Conservation (phyloP, 441 rosid genomes). For the Pelargonium cotyledonis region DNA sequence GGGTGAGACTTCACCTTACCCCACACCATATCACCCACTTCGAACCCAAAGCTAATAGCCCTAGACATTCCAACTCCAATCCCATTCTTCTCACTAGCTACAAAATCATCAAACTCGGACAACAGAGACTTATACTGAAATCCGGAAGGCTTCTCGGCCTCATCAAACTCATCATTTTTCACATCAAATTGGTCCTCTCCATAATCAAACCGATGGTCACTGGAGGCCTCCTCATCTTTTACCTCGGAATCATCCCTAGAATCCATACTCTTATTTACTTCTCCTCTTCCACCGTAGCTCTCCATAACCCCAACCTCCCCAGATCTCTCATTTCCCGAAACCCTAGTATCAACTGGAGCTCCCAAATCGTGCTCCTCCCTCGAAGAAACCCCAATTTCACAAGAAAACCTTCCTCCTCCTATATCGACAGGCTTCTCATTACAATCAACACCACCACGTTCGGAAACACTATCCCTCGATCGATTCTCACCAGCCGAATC, state of each 20-base stretch:
- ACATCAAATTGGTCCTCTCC: neutral
- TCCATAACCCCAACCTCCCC: constrained; percentile 25
- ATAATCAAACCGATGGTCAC: constrained; percentile 5
- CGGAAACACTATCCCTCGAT: constrained; percentile 26
- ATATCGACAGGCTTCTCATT: too few species aligned
- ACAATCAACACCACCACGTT: constrained; percentile 16
- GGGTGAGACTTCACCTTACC: constrained; percentile 98
- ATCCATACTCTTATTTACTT: constrained; percentile 18
- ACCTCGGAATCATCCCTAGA: constrained; percentile 26
- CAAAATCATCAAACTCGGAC: constrained; percentile 82
- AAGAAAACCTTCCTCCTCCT: constrained; percentile 16
- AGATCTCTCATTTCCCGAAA: constrained; percentile 28
- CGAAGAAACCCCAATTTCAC: constrained; percentile 24
- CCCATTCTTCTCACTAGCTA: constrained; percentile 59
- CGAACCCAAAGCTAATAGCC: constrained; percentile 68
- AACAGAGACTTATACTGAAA: constrained; percentile 44
- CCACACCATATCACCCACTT: constrained; percentile 98
- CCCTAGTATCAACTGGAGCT: constrained; percentile 19
- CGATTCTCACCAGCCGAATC: constrained; percentile 24
- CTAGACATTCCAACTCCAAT: constrained; percentile 52
- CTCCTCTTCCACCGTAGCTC: constrained; percentile 6
- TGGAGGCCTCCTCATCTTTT: constrained; percentile 15
- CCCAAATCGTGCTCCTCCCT: constrained; percentile 24
- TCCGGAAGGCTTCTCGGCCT: constrained; percentile 18
- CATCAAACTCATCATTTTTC: constrained; percentile 5